A percentile compares a stretch with the other conserved stretches of the same genome.
phyloP scores from a whole-genome alignment of 768 basidiomycete species.

The Pholiota molesta region DNA sequence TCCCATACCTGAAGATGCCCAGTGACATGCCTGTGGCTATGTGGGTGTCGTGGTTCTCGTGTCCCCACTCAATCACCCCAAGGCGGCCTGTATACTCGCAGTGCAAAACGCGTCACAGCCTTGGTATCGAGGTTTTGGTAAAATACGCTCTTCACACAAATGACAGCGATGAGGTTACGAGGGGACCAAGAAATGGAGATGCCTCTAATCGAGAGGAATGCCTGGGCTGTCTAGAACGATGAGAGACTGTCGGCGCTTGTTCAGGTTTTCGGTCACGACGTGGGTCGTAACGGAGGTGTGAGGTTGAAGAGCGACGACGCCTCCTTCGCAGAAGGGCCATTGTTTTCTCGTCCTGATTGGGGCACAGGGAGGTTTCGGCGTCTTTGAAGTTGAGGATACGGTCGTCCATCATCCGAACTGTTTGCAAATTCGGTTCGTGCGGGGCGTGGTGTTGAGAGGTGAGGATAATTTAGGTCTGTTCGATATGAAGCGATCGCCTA shows the following conservation, averaged over 20 bases:
- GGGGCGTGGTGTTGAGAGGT: conserved; percentile 65
- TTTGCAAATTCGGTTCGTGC: conserved; percentile 67
- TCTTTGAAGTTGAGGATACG: conserved; percentile 57
- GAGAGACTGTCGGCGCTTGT: conserved; percentile 52
- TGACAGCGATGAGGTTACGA: conserved; percentile 62
- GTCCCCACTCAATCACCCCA: conserved; percentile 56
- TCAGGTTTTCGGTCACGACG: conserved; percentile 62
- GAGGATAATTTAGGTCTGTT: conserved; percentile 50
- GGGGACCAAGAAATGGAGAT: conserved; percentile 66
- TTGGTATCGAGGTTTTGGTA: conserved; percentile 64
- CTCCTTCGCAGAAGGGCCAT: conserved; percentile 53
- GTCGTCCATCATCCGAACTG: conserved; percentile 61
- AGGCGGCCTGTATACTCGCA: conserved; percentile 36
- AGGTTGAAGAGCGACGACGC: conserved; percentile 52
- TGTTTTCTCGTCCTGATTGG: conserved; percentile 40
- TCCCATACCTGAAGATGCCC: conserved; percentile 63
- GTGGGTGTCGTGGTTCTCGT: conserved; percentile 37
- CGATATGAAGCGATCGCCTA: conserved; percentile 69
- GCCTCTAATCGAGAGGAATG: conserved; percentile 56
- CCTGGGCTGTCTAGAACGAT: conserved; percentile 70
- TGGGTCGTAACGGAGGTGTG: conserved; percentile 27
- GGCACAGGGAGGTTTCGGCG: conserved; percentile 18
- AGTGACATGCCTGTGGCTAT: conserved; percentile 55
- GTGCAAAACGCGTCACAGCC: conserved; percentile 53
- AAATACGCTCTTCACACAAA: conserved; percentile 60